These are phyloP conservation scores for Grammothele lineata DNA, from an alignment of 768 basidiomycete genomes.

Conservation along the genomic window DNA sequence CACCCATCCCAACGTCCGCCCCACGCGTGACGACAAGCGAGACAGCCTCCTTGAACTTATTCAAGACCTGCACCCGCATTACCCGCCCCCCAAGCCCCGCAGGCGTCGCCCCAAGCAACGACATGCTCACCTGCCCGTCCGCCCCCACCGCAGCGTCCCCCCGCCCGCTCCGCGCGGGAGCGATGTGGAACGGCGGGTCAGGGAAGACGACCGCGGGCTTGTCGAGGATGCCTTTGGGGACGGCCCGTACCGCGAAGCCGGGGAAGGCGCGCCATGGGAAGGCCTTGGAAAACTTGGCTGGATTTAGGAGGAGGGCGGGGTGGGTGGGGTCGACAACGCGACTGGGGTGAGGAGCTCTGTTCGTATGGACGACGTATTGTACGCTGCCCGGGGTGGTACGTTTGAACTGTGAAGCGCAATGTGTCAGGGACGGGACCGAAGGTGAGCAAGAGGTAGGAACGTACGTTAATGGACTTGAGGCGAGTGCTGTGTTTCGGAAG, in stretches of 20 bases:
- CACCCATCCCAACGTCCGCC: conserved; percentile 26
- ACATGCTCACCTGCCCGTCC: conserved; percentile 29
- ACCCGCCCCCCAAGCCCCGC: conserved; percentile 30
- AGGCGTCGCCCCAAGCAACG: conserved; percentile 26
- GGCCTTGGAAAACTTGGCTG: neutral
- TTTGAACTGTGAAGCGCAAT: conserved; percentile 38
- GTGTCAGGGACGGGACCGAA: neutral
- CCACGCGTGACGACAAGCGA: conserved; percentile 38
- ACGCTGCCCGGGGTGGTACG: conserved; percentile 38
- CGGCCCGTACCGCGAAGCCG: conserved; percentile 25
- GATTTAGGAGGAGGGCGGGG: conserved; percentile 11
- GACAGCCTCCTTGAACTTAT: conserved; percentile 37
- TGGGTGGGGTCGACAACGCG: conserved; percentile 16
- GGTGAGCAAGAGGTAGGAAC: conserved; percentile 3
- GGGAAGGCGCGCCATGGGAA: conserved; percentile 6
- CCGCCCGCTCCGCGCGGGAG: neutral
- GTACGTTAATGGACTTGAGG: conserved; percentile 34
- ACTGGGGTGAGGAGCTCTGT: neutral
- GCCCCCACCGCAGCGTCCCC: conserved; percentile 3
- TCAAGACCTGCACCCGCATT: conserved; percentile 29
- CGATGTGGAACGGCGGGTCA: conserved; percentile 18
- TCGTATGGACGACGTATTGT: neutral
- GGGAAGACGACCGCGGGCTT: conserved; percentile 19
- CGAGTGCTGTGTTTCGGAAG: conserved; percentile 1
- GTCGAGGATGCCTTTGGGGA: conserved; percentile 30